Evolutionary conservation across 2,329 filamentous ascomycete species (phyloP).

Genomic region (Fusarium verticillioides): DNA sequence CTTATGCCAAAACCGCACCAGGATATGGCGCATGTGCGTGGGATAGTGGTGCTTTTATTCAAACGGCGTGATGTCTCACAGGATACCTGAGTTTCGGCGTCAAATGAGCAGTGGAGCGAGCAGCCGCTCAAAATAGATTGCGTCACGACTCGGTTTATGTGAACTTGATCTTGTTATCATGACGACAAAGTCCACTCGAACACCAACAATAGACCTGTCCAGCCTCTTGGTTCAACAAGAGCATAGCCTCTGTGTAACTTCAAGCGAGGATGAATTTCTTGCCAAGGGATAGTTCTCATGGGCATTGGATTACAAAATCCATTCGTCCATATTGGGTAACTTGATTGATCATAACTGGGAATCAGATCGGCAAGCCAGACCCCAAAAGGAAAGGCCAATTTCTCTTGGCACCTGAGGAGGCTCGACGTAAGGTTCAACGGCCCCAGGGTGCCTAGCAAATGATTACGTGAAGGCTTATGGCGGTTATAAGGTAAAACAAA

Average conservation of each 20-base stretch:
- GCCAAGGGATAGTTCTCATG: conserved; percentile 3
- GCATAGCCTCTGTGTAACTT: not conserved
- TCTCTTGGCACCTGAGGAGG: conserved; percentile 24
- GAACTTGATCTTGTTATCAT: not conserved
- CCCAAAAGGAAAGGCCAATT: conserved; percentile 29
- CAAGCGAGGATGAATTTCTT: not conserved
- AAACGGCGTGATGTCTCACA: conserved; percentile 7
- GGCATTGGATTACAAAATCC: conserved; percentile 18
- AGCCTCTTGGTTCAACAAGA: not conserved
- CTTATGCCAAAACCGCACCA: conserved; percentile 11
- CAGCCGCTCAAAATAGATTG: conserved; percentile 31
- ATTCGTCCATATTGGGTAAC: conserved; percentile 32
- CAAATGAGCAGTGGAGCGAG: conserved; percentile 15
- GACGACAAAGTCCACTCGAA: conserved; percentile 8
- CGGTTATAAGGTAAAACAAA: conserved; percentile 7
- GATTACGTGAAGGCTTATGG: conserved; percentile 27
- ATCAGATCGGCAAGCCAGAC: conserved; percentile 37
- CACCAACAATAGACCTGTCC: conserved; percentile 9
- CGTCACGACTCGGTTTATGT: conserved; percentile 37
- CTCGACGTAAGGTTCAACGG: conserved; percentile 27
- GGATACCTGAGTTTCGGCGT: conserved; percentile 13
- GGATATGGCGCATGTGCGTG: conserved; percentile 31
- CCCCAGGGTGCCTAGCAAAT: conserved; percentile 21
- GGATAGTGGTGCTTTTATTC: conserved; percentile 30
- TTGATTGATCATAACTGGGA: conserved; percentile 32